phyloP scores from a whole-genome alignment of 2,329 filamentous ascomycete species.

The Alternaria brassicae region DNA sequence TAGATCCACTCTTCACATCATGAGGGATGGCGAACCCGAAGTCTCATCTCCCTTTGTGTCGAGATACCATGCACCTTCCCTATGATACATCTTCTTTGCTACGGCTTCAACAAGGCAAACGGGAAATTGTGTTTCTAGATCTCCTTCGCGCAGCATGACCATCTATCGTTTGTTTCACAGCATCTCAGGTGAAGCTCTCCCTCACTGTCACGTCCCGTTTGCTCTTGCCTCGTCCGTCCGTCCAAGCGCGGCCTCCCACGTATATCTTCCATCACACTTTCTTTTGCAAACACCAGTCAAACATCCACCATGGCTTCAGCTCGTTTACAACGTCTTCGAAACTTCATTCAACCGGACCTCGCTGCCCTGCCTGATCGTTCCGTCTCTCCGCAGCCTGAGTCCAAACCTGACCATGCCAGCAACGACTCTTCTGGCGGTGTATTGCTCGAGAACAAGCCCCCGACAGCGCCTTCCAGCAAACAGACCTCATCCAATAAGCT shows the following conservation, averaged over 20 bases:
- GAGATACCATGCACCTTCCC: too few species aligned
- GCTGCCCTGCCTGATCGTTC: conserved; percentile 35
- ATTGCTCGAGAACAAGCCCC: conserved; percentile 12
- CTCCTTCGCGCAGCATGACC: not conserved
- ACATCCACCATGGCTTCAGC: conserved; percentile 29
- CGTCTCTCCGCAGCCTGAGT: conserved; percentile 1
- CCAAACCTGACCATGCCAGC: conserved; percentile 1
- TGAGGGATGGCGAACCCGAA: too few species aligned
- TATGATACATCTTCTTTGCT: not conserved
- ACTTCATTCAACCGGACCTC: conserved; percentile 30
- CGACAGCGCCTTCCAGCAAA: conserved; percentile 13
- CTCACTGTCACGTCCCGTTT: conserved; percentile 4
- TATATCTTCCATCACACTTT: not conserved
- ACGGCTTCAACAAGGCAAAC: not conserved
- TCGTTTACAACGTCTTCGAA: conserved; percentile 35
- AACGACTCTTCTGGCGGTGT: conserved; percentile 36
- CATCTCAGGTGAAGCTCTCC: not conserved
- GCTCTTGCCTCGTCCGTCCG: conserved; percentile 14
- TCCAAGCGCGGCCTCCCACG: conserved; percentile 1
- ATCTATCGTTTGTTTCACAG: not conserved
- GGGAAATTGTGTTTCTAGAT: not conserved
- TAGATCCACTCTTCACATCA: not conserved
- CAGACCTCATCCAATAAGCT: conserved; percentile 1
- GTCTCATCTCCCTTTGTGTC: too few species aligned
- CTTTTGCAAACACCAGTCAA: conserved; percentile 3